These are phyloP conservation scores for Mrakia frigida DNA, from an alignment of 768 basidiomycete species.

Conservation along the genomic window DNA sequence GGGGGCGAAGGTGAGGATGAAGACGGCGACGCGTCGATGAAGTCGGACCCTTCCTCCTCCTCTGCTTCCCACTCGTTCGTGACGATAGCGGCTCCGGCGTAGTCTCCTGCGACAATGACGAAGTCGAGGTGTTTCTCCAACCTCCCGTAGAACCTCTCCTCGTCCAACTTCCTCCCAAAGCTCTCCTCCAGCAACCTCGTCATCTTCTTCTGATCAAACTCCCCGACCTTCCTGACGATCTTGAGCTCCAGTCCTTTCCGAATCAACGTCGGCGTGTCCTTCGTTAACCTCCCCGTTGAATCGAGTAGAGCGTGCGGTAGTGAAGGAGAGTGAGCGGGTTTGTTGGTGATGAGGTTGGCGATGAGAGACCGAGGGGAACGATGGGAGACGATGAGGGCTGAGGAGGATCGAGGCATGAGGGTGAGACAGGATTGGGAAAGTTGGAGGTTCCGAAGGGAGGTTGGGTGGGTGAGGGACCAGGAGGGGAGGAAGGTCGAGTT, in stretches of 20 bases:
- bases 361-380: conserved; percentile 92
- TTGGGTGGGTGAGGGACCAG: conserved; percentile 75
- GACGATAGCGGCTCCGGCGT: conserved; percentile 88
- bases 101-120: conserved; percentile 89
- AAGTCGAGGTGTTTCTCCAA: conserved; percentile 77
- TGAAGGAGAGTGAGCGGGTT: conserved; percentile 90
- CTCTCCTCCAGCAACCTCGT: conserved; percentile 79
- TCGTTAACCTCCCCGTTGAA: conserved; percentile 55
- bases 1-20: conserved; percentile 46
- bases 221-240: conserved; percentile 60
- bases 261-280: conserved; percentile 86
- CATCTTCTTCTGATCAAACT: conserved; percentile 70
- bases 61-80: conserved; percentile 52
- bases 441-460: conserved; percentile 76
- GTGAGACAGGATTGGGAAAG: conserved; percentile 79
- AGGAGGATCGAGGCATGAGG: conserved; percentile 89
- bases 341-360: conserved; percentile 95
- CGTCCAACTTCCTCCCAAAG: conserved; percentile 69
- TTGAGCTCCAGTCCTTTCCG: conserved; percentile 81
- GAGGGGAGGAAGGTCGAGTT: conserved; percentile 69
- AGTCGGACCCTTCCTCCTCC: conserved; percentile 9
- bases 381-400: conserved; percentile 95
- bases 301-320: conserved; percentile 85
- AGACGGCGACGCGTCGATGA: conserved; percentile 31
- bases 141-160: conserved; percentile 69